A percentile compares a stretch with the other conserved stretches of the same genome.
phyloP scores from a whole-genome alignment of 495 filamentous ascomycete genomes.

The Neurospora discreta region DNA sequence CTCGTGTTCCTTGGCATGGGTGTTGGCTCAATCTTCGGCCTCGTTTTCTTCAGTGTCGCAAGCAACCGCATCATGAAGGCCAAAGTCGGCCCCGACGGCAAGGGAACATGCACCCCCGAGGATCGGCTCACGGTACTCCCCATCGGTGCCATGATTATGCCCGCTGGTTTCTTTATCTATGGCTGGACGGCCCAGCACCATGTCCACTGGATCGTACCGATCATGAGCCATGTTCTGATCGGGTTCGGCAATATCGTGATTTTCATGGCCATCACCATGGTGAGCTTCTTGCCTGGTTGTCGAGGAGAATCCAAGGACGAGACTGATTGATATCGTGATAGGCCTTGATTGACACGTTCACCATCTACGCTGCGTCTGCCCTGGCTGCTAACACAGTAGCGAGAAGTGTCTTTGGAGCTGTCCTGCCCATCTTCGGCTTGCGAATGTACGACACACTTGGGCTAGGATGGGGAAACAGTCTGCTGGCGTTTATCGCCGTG shows the following conservation, averaged over 20 bases:
- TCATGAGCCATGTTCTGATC: not conserved
- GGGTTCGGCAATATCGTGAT: not conserved
- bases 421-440: conserved; percentile 46
- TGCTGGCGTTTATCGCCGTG: conserved; percentile 44
- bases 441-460: conserved; percentile 43
- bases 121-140: conserved; percentile 43
- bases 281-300: conserved; percentile 8
- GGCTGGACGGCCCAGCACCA: conserved; percentile 50
- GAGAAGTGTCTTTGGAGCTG: conserved; percentile 42
- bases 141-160: conserved; percentile 34
- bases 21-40: conserved; percentile 23
- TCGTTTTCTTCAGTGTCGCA: conserved; percentile 19
- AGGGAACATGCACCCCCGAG: conserved; percentile 27
- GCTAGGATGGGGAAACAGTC: conserved; percentile 51
- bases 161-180: conserved; percentile 40
- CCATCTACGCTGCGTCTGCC: conserved; percentile 49
- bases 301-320: not conserved
- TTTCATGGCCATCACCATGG: conserved; percentile 33
- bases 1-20: conserved; percentile 32
- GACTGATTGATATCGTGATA: not conserved
- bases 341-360: conserved; percentile 45
- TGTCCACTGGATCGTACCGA: conserved; percentile 55
- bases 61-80: conserved; percentile 22
- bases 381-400: conserved; percentile 43
- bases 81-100: conserved; percentile 20